Evolutionary conservation across 1,284 basidiomycete species (phyloP).

Genomic region (Papiliotrema fonsecae): DNA sequence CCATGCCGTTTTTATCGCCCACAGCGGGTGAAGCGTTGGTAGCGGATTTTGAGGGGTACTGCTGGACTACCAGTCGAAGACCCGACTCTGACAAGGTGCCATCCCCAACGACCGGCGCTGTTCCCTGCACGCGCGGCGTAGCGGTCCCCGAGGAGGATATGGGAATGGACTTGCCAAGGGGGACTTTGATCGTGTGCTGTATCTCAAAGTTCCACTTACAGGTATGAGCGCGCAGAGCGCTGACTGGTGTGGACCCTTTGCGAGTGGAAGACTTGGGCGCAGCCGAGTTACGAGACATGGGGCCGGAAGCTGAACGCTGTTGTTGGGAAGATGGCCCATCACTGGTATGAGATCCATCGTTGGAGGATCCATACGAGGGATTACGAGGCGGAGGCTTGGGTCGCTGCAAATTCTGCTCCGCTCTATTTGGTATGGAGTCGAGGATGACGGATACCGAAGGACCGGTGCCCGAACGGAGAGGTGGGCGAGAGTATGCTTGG

Average conservation of each 20-base stretch:
- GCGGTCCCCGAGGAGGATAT: conserved; percentile 1
- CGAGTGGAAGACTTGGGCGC: conserved; percentile 8
- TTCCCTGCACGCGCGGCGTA: not conserved
- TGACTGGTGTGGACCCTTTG: conserved; percentile 33
- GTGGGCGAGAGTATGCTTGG: conserved; percentile 3
- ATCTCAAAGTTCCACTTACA: conserved; percentile 41
- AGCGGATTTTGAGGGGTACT: conserved; percentile 13
- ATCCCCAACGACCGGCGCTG: conserved; percentile 29
- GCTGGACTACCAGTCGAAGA: conserved; percentile 31
- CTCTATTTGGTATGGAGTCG: conserved; percentile 5
- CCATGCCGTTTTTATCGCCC: conserved; percentile 5
- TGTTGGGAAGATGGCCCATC: not conserved
- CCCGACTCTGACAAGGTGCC: conserved; percentile 39
- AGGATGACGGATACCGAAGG: conserved; percentile 15
- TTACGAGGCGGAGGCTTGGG: not conserved
- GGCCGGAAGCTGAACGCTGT: not conserved
- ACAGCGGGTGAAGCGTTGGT: not conserved
- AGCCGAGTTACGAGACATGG: not conserved
- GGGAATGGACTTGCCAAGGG: conserved; percentile 27
- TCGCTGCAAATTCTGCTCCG: not conserved
- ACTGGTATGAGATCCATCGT: too few relatives aligned
- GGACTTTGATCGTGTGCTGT: conserved; percentile 34
- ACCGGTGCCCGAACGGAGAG: conserved; percentile 8
- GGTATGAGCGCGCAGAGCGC: conserved; percentile 26
- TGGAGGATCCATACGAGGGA: conserved; percentile 1